Conservation (phyloP, 495 filamentous ascomycete species). For the Halenospora varia region DNA sequence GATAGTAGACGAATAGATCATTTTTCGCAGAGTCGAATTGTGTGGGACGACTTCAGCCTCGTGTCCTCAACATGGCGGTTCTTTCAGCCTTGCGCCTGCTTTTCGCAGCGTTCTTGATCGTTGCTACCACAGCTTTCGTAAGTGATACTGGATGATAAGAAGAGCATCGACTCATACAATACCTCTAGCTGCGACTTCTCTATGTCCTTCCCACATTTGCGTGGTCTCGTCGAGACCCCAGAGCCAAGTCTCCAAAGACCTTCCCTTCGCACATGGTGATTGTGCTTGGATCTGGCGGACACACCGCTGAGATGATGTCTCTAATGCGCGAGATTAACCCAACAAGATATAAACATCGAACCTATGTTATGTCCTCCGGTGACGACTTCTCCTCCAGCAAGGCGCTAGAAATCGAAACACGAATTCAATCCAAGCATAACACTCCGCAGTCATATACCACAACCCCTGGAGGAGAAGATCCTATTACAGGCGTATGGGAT, state of each 20-base stretch:
- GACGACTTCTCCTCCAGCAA: conserved; percentile 70
- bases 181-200: conserved; percentile 45
- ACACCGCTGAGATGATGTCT: conserved; percentile 90
- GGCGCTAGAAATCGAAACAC: conserved; percentile 59
- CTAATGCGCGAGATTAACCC: conserved; percentile 54
- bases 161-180: neutral
- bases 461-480: conserved; percentile 9
- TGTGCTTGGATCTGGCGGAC: conserved; percentile 87
- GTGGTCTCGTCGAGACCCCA: conserved; percentile 2
- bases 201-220: conserved; percentile 38
- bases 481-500: conserved; percentile 28
- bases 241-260: conserved; percentile 20
- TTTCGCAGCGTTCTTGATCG: conserved; percentile 7
- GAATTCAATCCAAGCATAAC: conserved; percentile 27
- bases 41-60: too few relatives aligned
- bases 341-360: conserved; percentile 58
- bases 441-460: conserved; percentile 5
- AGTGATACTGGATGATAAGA: neutral
- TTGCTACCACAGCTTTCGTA: conserved; percentile 18
- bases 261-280: conserved; percentile 66
- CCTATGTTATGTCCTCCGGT: conserved; percentile 74
- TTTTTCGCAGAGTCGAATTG: too few relatives aligned
- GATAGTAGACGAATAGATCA: too few relatives aligned
- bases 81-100: conserved; percentile 18
- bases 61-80: conserved; percentile 20